Evolutionary conservation across 2,329 filamentous ascomycete species (phyloP), one percentile per base, ranked within the genome.

Genomic region (Cladosporium sp.): DNA sequence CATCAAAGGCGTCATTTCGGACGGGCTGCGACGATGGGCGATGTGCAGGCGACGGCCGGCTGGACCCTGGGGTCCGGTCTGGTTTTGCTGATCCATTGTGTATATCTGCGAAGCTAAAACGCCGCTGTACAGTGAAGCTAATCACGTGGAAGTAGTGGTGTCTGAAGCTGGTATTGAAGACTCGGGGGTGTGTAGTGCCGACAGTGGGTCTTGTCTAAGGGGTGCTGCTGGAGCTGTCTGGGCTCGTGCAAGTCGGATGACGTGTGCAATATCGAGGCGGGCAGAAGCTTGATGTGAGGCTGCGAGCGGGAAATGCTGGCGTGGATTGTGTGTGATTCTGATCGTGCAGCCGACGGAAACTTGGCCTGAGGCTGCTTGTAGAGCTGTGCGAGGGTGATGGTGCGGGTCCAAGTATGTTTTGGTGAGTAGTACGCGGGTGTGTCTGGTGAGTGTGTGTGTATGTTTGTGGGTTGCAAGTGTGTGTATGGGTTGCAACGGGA

Each of bases 1-100:
- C 92, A 98, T 96, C 80, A 98, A 84, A 71, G 94, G 95, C 67
- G 94, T 98, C 80, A 98, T 86, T 86, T 98, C 95, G 73, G 95
- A 98, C 71, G 94, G 95, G 83, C 93, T 97, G 81, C 94, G 90
- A 78, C 94, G 91, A 84, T 98, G 94, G 76, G 94, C 94, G 82
- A 98, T 97, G 84, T 98, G 93, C 79, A 98, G 88, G 79, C 93
- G 90, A 78, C 94, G 93, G 77, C 93, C 93, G 78, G 61, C 61
- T 11, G 61, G 61, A 38, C 61, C 61, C 26, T 64, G 61, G 4
- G 61, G 61, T 14, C 61, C 61, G 36, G 61, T 64, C 51, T 64
- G 61, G 30, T 30, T 44, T 30, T 54, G 61, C 52, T 64, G 61
- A 34, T 64, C 61, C 61, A 64, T 64, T 47, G 61, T 64, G 44